Evolutionary conservation across 139 green algal genomes (phyloP), one percentile per base, ranked within the genome.

Genomic region (Coelastrella sp.): DNA sequence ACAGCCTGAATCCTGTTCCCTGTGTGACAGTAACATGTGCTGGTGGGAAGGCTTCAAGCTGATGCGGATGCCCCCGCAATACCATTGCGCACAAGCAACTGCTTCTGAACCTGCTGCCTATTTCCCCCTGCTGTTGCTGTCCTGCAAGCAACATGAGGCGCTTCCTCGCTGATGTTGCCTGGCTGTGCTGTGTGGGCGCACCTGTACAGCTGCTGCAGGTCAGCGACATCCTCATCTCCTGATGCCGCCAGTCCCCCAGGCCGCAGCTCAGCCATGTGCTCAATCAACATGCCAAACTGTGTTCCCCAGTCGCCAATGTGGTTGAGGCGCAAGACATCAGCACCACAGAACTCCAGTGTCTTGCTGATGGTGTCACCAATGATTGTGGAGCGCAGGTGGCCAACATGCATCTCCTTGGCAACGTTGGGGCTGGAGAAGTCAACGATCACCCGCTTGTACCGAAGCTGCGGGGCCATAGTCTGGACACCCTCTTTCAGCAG

Each of bases 391-490:
- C 98, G 94, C 90, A 99, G 95, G 93, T 99, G 98, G 12, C 98
- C 98, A 73, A 99, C 98, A 84, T 99, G 98, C 97, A 99, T 99
- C 95, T 99, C 98, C 95, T 99, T 99, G 85, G 98, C 98, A 27
- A 99, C 98, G 92, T 99, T 99, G 63, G 98, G 98, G 17, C 96
- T 98, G 49, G 94, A 98, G 87, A 99, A 99, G 92, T 99, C 98
- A 0, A 99, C 95, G 8, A 99, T 87, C 6, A 97, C 96, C 8
- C 89, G 88, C 86, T 90, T 92, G 81, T 84, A 76, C 66, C 75
- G 70, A 82, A 90, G 72, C 61, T 79, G 15, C 6, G 89, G 89
- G 60, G 89, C 89, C 73, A 78, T 88, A 1, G 98, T 49, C 7
- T 65, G 89, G 70, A 99, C 87, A 61, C 88, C 88, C 5, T 91